A percentile compares a stretch with the other conserved stretches of the same genome.
Conservation (phyloP, 2,329 filamentous ascomycete genomes). For the Sporothrix variecibatus region DNA sequence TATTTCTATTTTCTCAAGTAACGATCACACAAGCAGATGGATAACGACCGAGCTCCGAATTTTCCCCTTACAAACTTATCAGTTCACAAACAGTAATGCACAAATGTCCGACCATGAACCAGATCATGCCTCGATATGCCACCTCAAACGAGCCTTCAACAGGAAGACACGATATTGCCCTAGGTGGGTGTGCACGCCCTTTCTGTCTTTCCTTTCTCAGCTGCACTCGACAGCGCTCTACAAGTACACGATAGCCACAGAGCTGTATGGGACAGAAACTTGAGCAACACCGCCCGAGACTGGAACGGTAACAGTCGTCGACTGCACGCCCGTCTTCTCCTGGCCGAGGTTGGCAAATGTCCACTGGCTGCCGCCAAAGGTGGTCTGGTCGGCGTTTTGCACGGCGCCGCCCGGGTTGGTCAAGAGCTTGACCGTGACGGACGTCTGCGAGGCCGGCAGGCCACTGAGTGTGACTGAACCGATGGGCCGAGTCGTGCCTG, state of each 20-base stretch:
- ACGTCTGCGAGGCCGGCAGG: background rate
- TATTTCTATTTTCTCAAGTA: background rate
- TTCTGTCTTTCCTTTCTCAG: too few species aligned
- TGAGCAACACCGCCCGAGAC: background rate
- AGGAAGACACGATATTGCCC: too few species aligned
- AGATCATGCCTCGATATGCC: too few species aligned
- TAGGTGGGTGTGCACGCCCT: too few species aligned
- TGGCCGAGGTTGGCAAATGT: background rate
- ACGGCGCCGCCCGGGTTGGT: conserved; percentile 14
- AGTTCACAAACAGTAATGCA: too few species aligned
- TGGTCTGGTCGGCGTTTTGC: conserved; percentile 2
- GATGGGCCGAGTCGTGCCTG: background rate
- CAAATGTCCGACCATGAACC: too few species aligned
- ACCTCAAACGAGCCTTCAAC: too few species aligned
- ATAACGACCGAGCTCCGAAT: too few species aligned
- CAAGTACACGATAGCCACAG: conserved; percentile 11
- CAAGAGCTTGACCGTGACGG: background rate
- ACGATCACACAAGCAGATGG: too few species aligned
- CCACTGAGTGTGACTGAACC: background rate
- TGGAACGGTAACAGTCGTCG: background rate
- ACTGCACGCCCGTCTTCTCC: background rate
- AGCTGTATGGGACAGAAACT: background rate
- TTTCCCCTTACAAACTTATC: too few species aligned
- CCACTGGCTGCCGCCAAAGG: conserved; percentile 17
- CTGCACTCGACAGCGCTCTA: background rate